Conservation (phyloP, 2,329 filamentous ascomycete species). For the Ambrosiella xylebori region DNA sequence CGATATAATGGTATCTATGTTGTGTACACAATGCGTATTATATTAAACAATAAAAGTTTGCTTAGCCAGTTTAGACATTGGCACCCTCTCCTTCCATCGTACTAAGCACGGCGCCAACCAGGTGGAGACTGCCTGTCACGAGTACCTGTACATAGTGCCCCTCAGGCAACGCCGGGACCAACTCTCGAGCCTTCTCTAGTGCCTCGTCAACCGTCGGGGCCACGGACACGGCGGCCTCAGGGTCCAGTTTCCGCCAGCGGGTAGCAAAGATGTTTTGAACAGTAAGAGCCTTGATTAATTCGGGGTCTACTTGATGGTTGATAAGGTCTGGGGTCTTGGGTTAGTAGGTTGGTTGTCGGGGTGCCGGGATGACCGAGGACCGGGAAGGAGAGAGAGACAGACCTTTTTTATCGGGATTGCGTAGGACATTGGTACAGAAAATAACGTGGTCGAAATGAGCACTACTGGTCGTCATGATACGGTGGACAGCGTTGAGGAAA, state of each 20-base stretch:
- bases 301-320: slow-evolving; percentile 35
- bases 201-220: slow-evolving; percentile 39
- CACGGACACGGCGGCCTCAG: slow-evolving; percentile 27
- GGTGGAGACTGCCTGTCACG: slow-evolving; percentile 45
- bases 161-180: slow-evolving; percentile 19
- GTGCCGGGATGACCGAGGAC: no score
- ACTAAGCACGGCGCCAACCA: slow-evolving; percentile 38
- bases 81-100: slow-evolving; percentile 28
- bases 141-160: slow-evolving; percentile 29
- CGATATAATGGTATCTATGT: not conserved
- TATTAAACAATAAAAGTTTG: no score
- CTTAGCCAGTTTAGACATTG: no score
- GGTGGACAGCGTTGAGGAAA: slow-evolving; percentile 33
- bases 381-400: not conserved
- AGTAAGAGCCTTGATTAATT: slow-evolving; percentile 33
- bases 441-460: slow-evolving; percentile 52
- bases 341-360: not conserved
- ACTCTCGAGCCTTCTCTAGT: slow-evolving; percentile 27
- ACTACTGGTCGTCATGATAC: slow-evolving; percentile 19
- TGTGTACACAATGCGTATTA: no score
- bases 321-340: slow-evolving; percentile 33
- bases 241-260: slow-evolving; percentile 32
- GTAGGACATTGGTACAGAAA: slow-evolving; percentile 59
- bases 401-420: slow-evolving; percentile 25
- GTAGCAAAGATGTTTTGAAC: slow-evolving; percentile 36